These are phyloP conservation scores for Gymnopilus dilepis DNA, from an alignment of 768 basidiomycete species.

Conservation along the genomic window DNA sequence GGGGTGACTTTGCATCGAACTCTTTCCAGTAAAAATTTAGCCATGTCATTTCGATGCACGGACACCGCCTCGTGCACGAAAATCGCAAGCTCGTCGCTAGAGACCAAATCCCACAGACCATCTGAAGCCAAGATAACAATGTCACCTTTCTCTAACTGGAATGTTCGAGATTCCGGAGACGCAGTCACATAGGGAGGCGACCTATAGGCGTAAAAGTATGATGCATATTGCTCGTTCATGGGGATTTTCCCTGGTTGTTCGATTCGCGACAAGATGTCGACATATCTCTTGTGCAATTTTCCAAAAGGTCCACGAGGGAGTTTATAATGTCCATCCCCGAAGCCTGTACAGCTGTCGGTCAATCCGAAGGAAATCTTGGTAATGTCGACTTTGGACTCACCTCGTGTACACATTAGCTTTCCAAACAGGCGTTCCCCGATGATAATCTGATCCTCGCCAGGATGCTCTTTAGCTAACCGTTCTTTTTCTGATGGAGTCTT, in stretches of 20 bases:
- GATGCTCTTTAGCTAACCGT: constrained; percentile 38
- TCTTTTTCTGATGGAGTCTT: constrained; percentile 37
- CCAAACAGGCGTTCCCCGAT: constrained; percentile 42
- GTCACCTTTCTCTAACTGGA: constrained; percentile 40
- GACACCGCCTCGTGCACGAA: constrained; percentile 38
- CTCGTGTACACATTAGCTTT: constrained; percentile 44
- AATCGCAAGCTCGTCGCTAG: constrained; percentile 51
- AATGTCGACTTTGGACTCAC: constrained; percentile 21
- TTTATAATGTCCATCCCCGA: constrained; percentile 46
- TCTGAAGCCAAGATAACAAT: constrained; percentile 60
- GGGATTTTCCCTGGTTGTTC: constrained; percentile 39
- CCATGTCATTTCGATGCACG: constrained; percentile 30
- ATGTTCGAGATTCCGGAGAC: constrained; percentile 48
- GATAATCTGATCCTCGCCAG: constrained; percentile 37
- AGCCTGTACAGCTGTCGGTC: constrained; percentile 29
- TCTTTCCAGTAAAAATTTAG: constrained; percentile 32
- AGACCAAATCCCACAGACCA: constrained; percentile 60
- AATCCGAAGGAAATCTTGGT: neutral
- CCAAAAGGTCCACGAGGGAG: constrained; percentile 36
- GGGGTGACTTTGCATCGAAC: constrained; percentile 29
- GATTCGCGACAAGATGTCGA: constrained; percentile 38
- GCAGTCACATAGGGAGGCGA: constrained; percentile 65
- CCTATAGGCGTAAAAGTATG: constrained; percentile 51
- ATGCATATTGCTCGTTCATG: constrained; percentile 40
- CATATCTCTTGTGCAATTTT: constrained; percentile 36